Base-by-base conservation (phyloP, 2,329 filamentous ascomycete genomes). In the Beauveria caledonica region DNA sequence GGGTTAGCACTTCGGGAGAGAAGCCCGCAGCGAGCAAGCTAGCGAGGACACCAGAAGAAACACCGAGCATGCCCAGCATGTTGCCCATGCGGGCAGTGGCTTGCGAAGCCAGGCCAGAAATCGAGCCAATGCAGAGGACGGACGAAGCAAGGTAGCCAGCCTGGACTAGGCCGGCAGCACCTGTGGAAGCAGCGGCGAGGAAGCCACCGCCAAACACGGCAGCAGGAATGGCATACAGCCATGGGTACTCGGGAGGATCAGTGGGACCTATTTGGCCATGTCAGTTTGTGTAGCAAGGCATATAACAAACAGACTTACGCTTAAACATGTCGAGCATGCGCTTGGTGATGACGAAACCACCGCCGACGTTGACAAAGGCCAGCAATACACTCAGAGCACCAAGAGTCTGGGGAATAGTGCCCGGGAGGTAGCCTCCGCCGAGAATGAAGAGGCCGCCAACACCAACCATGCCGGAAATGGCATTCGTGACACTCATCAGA, bases 281-380 rank as follows among this genome's bases (percentile, higher is more conserved):
- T 71, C 59, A 71, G 33, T 39, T 48, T 46, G 17, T 17, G 17
- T 6, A n/a, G n/a, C 27, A 21, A 11, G 0, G 11, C 13, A 19
- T 10, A 10, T 5, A 10, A 5, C 17, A 10, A 2, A 4, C 4
- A 36, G 5, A 48, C 81, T 67, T 69, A 79, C 89, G 83, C 70
- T 88, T 89, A 71, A 93, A 93, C 89, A 93, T 93, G 71, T 96
- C 91, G 48, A 96, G 78, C 92, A 96, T 96, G 64, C 92, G 83
- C 75, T 95, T 95, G 3, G 91, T 95, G 62, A 96, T 90, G 48
- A 95, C 88, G 63, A 96, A 96, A 0, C 92, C 92, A 61, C 92
- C 92, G 0, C 89, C 87, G 3, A 96, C 86, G 65, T 96, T 96
- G 63, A 95, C 89, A 69, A 94, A 96, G 0, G 91, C 91, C 21